phyloP scores from a whole-genome alignment of 306 rosid species.

The Lablab purpureus region DNA sequence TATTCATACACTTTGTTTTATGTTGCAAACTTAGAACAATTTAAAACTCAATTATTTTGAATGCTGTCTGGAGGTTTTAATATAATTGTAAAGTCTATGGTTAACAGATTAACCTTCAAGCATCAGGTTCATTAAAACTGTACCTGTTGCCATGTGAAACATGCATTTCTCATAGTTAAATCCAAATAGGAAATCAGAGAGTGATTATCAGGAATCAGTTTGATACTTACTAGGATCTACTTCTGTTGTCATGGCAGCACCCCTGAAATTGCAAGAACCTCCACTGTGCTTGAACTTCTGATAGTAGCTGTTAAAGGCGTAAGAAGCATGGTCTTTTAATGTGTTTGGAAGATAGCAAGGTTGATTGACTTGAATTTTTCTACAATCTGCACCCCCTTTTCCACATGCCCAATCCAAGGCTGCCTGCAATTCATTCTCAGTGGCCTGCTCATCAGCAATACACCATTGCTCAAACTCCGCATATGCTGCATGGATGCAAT shows the following conservation, averaged over 20 bases:
- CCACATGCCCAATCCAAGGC: slow-evolving; percentile 91
- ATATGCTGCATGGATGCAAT: slow-evolving; percentile 35
- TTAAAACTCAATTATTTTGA: not conserved
- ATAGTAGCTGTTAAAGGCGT: slow-evolving; percentile 74
- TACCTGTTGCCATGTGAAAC: slow-evolving; percentile 47
- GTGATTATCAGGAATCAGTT: not conserved
- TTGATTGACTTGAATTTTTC: slow-evolving; percentile 64
- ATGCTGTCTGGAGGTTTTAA: not conserved
- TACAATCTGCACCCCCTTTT: slow-evolving; percentile 80
- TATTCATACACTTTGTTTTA: not conserved
- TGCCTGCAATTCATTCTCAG: slow-evolving; percentile 68
- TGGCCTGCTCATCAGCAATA: slow-evolving; percentile 76
- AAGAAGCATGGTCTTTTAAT: slow-evolving; percentile 78
- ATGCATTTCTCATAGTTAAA: not conserved
- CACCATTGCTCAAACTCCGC: slow-evolving; percentile 83
- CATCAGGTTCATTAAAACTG: not conserved
- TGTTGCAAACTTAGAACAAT: not conserved
- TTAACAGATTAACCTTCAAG: not conserved
- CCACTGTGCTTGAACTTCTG: slow-evolving; percentile 73
- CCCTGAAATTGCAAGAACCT: slow-evolving; percentile 77
- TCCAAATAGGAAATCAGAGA: not conserved
- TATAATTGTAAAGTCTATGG: not conserved
- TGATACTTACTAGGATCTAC: slow-evolving; percentile 79
- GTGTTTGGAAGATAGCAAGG: slow-evolving; percentile 77
- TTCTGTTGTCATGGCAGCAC: slow-evolving; percentile 76